These are phyloP conservation scores for Nannizzia gypsea DNA, from an alignment of 2,329 filamentous ascomycete species.

Conservation along the genomic window DNA sequence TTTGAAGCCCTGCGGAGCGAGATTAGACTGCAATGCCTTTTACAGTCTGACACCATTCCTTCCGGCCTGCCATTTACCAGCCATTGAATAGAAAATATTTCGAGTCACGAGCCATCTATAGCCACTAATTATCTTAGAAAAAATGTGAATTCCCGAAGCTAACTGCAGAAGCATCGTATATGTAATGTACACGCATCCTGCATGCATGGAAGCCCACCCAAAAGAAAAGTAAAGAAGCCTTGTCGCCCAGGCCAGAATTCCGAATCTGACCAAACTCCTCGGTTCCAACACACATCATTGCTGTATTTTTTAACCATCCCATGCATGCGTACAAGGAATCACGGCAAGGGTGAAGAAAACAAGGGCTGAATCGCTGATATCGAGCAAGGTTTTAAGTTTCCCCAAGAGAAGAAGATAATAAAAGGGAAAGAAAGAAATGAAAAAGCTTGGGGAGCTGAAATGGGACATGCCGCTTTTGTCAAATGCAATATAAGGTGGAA, in stretches of 20 bases:
- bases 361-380: background rate
- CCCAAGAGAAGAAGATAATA: background rate
- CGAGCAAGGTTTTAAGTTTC: background rate
- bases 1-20: too few species aligned
- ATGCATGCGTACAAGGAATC: background rate
- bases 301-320: background rate
- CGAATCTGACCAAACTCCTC: background rate
- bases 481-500: background rate
- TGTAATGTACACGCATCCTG: background rate
- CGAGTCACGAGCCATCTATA: too few species aligned
- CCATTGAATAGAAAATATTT: too few species aligned
- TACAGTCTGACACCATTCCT: too few species aligned
- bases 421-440: background rate
- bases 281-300: background rate
- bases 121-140: background rate
- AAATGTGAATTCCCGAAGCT: background rate
- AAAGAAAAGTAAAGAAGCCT: background rate
- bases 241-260: background rate
- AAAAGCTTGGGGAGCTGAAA: background rate
- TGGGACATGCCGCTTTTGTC: too few species aligned
- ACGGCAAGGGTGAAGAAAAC: background rate
- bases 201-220: background rate
- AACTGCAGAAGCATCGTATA: background rate
- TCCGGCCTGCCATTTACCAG: too few species aligned
- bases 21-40: too few species aligned